phyloP scores from a whole-genome alignment of 202 grass and related monocot genomes.

The Schoenoplectus triqueter region DNA sequence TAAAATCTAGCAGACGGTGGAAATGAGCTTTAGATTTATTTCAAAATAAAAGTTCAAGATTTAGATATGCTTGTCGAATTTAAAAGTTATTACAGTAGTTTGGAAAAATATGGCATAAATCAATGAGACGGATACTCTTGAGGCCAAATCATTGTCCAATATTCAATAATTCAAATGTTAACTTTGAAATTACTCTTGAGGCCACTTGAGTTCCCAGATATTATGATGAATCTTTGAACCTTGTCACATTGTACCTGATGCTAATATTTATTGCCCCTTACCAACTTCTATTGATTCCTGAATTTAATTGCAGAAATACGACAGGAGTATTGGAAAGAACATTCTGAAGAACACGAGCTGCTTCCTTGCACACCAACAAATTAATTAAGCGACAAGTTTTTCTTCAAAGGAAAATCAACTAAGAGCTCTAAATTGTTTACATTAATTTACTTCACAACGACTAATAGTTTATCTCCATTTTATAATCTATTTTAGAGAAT shows the following conservation, averaged over 20 bases:
- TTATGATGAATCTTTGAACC: neutral
- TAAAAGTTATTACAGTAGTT: no score
- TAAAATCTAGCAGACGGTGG: no score
- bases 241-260: neutral
- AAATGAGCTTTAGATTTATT: no score
- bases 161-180: neutral
- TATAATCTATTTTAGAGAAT: no score
- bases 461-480: neutral
- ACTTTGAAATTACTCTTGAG: neutral
- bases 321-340: neutral
- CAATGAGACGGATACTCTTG: neutral
- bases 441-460: neutral
- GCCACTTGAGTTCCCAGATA: neutral
- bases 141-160: constrained; percentile 18
- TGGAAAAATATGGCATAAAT: neutral
- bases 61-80: no score
- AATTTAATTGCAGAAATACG: neutral
- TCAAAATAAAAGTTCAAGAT: no score
- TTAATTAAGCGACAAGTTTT: neutral
- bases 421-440: neutral
- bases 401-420: neutral
- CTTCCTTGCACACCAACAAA: neutral
- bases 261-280: neutral
- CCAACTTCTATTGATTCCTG: neutral
- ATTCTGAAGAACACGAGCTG: neutral